Evolutionary conservation across 176 grass and related monocot genomes (phyloP).

Genomic region (Musa troglodytarum): DNA sequence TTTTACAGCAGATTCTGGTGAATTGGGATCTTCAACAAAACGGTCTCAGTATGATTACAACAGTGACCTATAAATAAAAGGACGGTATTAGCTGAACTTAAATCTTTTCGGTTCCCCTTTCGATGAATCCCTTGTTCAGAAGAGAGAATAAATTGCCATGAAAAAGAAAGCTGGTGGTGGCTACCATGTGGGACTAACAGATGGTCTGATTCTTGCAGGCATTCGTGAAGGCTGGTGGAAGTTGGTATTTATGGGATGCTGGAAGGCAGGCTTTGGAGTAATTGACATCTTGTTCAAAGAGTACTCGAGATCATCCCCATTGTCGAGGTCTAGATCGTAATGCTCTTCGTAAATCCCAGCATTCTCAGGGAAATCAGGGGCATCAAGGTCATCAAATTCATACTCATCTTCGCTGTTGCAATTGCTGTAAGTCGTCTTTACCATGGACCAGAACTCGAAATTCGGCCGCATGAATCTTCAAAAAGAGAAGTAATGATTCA

Average conservation of each 20-base stretch:
- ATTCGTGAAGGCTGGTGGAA: conserved; percentile 20
- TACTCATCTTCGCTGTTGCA: conserved; percentile 37
- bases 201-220: conserved; percentile 81
- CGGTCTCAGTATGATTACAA: too few species aligned
- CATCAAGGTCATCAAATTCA: conserved; percentile 51
- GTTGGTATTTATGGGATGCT: conserved; percentile 16
- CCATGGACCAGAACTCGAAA: conserved; percentile 78
- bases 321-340: conserved; percentile 32
- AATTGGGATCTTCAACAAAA: too few species aligned
- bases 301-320: conserved; percentile 46
- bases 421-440: conserved; percentile 49
- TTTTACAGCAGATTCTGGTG: too few species aligned
- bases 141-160: background rate
- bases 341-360: too few species aligned
- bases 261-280: conserved; percentile 46
- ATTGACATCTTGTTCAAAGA: conserved; percentile 84
- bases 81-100: too few species aligned
- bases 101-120: too few species aligned
- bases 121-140: too few species aligned
- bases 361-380: conserved; percentile 33
- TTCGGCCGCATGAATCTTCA: conserved; percentile 73
- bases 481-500: background rate
- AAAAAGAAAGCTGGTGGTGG: background rate
- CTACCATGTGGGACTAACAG: conserved; percentile 42
- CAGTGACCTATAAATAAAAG: too few species aligned